Conservation (phyloP, 2,329 filamentous ascomycete species). For the Diaporthe humulicola region DNA sequence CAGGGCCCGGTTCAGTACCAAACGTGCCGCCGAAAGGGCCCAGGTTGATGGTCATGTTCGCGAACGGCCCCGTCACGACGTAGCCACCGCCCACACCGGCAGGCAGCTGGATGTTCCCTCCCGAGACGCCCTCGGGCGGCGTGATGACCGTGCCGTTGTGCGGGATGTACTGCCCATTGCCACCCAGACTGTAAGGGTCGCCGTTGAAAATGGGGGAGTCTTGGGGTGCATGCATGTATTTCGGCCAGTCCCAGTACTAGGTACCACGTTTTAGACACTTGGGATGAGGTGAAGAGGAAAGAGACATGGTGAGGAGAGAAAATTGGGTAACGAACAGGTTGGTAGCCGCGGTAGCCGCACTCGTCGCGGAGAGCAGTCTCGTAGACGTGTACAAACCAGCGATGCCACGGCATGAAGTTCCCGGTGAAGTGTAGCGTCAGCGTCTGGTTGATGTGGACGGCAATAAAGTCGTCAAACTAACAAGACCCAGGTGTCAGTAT, state of each 20-base stretch:
- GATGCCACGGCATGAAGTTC: constrained; percentile 37
- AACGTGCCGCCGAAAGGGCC: constrained; percentile 16
- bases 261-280: constrained; percentile 26
- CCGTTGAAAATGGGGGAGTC: constrained; percentile 64
- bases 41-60: constrained; percentile 36
- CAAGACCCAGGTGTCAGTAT: background rate
- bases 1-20: background rate
- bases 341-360: constrained; percentile 31
- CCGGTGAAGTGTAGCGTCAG: constrained; percentile 48
- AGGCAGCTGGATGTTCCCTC: constrained; percentile 49
- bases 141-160: constrained; percentile 49
- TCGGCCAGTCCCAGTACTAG: constrained; percentile 66
- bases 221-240: constrained; percentile 57
- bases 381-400: constrained; percentile 16
- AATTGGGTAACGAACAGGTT: background rate
- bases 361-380: constrained; percentile 34
- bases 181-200: constrained; percentile 58
- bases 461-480: constrained; percentile 62
- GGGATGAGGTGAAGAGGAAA: no score
- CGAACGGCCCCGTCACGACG: constrained; percentile 46
- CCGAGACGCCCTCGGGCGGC: constrained; percentile 46
- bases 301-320: fast-evolving
- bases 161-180: constrained; percentile 55
- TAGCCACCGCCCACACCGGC: constrained; percentile 63
- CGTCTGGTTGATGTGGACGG: constrained; percentile 63